A percentile compares a stretch with the other conserved stretches of the same genome.
Conservation (phyloP, 108 stramenopile genomes). For the Conticribra guillardii region DNA sequence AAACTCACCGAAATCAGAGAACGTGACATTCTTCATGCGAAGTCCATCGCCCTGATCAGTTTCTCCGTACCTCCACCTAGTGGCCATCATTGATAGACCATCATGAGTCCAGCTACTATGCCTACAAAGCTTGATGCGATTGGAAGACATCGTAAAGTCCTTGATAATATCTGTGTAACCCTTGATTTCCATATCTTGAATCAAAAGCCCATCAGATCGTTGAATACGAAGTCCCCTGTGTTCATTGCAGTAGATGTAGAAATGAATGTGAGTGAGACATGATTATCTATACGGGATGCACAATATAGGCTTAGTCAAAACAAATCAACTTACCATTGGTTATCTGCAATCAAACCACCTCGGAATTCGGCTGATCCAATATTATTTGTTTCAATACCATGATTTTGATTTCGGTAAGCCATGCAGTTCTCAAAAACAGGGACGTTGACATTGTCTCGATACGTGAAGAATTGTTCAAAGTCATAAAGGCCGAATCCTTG, state of each 20-base stretch:
- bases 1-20: conserved; percentile 50
- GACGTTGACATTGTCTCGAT: conserved; percentile 26
- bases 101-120: conserved; percentile 20
- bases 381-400: conserved; percentile 35
- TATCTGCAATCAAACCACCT: conserved; percentile 38
- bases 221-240: conserved; percentile 8
- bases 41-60: conserved; percentile 23
- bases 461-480: conserved; percentile 40
- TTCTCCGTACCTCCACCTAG: conserved; percentile 13
- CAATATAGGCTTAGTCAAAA: too few relatives aligned
- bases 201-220: conserved; percentile 10
- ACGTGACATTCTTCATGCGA: conserved; percentile 33
- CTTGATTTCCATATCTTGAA: conserved; percentile 21
- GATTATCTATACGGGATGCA: background rate
- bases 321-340: conserved; percentile 42
- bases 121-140: conserved; percentile 30
- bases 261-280: background rate
- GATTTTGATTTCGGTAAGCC: conserved; percentile 39
- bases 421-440: conserved; percentile 34
- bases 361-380: conserved; percentile 29
- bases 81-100: conserved; percentile 35
- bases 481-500: conserved; percentile 33
- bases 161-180: conserved; percentile 24
- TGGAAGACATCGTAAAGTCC: conserved; percentile 6
- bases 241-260: background rate